Evolutionary conservation across 73 alveolate species (phyloP), one percentile per base, ranked within the genome.

Genomic region (Diophrys appendiculata): DNA sequence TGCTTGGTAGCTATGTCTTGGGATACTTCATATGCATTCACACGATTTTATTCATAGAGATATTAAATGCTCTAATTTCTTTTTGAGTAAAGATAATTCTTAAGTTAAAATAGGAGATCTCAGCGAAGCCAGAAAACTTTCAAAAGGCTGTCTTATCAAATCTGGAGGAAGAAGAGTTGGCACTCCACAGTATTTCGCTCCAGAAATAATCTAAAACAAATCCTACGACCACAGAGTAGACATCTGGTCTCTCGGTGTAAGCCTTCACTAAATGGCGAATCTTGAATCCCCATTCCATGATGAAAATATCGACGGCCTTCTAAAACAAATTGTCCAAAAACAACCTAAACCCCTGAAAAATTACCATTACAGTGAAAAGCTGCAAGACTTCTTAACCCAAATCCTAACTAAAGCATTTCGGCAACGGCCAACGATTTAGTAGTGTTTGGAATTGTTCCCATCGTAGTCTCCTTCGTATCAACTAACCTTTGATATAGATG

Each of bases 231-330:
- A 76, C 31, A 55, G 52, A 34, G 85, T 34, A 14, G 94, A 87
- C 73, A 78, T 87, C n/a, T 87, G 94, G 94, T 80, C 94, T 11
- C 54, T 80, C 22, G 94, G 94, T 23, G 88, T 87, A 0, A 69
- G 85, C 1, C 74, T 87, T 32, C 81, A 87, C 69, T 83, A 87
- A 52, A 73, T 87, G 81, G 54, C 87, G 5, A 68, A 77, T 52
- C 82, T 86, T 0, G 79, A 65, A 25, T 84, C 77, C 69, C 94
- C 94, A 24, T 87, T 87, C 72, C 33, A 71, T 73, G 94, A 88
- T 24, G 81, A 88, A 53, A 67, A 69, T 53, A 33, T 81, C 27
- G 30, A 30, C 52, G 81, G 76, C 54, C 54, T 88, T 14, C 69
- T 60, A 75, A 76, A 81, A 31, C 56, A 31, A 64, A 52, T 64